Evolutionary conservation across 2,329 filamentous ascomycete genomes (phyloP).

Genomic region (Epichloe typhina): DNA sequence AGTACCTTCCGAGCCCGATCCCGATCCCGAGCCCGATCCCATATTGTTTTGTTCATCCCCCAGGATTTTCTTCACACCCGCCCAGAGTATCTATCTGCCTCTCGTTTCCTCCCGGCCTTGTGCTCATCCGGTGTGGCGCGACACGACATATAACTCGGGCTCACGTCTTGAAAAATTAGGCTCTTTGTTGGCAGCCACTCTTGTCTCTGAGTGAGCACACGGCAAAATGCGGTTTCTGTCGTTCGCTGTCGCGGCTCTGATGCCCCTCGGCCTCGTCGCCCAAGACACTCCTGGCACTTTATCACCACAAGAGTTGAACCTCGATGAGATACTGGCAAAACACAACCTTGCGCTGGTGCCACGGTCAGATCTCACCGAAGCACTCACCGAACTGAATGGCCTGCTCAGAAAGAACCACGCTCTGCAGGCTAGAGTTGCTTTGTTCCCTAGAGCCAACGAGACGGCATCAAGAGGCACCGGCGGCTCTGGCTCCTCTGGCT

Average conservation of each 20-base stretch:
- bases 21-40: background rate
- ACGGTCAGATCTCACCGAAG: constrained; percentile 32
- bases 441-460: constrained; percentile 2
- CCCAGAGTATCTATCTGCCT: background rate
- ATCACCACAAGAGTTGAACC: constrained; percentile 21
- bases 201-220: background rate
- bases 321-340: constrained; percentile 27
- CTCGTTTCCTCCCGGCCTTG: background rate
- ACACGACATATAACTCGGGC: background rate
- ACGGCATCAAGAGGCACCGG: background rate
- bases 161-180: background rate
- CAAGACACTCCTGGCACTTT: constrained; percentile 11
- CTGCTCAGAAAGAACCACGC: constrained; percentile 22
- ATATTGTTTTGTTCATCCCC: constrained; percentile 2
- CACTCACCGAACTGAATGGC: constrained; percentile 26
- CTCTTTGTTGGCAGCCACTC: background rate
- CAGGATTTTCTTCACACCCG: background rate
- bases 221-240: constrained; percentile 24
- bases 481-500: background rate
- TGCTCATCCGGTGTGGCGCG: background rate
- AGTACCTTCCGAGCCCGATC: too few relatives aligned
- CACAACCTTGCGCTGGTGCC: constrained; percentile 32
- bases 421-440: constrained; percentile 1
- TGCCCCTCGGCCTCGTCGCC: constrained; percentile 21
- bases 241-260: constrained; percentile 20